A percentile compares a stretch with the other conserved stretches of the same genome.
phyloP scores from a whole-genome alignment of 2,329 filamentous ascomycete species.

The Apiospora pterosperma region DNA sequence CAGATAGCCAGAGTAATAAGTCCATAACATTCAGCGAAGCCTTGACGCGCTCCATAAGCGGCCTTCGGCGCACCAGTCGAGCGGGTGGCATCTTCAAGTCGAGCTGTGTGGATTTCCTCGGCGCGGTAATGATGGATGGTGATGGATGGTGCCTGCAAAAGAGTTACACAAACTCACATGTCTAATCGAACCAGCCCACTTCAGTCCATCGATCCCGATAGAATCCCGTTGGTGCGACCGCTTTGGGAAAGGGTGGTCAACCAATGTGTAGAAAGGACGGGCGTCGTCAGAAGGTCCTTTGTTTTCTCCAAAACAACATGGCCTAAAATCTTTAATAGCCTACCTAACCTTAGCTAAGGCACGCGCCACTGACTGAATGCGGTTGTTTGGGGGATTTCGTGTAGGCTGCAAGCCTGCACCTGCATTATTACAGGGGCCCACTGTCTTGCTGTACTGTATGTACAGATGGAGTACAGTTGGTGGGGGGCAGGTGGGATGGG shows the following conservation, averaged over 20 bases:
- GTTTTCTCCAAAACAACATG: not conserved
- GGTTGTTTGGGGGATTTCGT: not conserved
- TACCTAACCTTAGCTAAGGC: not conserved
- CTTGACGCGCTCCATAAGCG: slow-evolving; percentile 77
- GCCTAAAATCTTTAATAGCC: not conserved
- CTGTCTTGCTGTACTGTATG: not conserved
- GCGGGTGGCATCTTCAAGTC: slow-evolving; percentile 45
- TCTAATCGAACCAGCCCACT: not conserved
- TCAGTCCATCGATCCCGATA: not conserved
- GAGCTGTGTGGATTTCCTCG: not conserved
- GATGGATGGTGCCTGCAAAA: not conserved
- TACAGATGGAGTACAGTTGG: no score
- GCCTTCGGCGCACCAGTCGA: slow-evolving; percentile 78
- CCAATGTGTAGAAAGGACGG: not conserved
- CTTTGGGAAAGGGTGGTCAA: not conserved
- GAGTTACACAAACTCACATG: not conserved
- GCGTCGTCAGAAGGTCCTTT: not conserved
- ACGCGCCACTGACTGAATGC: not conserved
- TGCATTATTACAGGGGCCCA: not conserved
- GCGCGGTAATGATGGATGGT: not conserved
- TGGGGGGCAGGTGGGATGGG: not conserved
- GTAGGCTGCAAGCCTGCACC: not conserved
- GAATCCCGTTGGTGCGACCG: not conserved
- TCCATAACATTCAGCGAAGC: slow-evolving; percentile 83
- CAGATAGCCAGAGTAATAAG: slow-evolving; percentile 84